Base-by-base conservation (phyloP, 2,329 filamentous ascomycete genomes). In the Neophaeococcomyces aloes region DNA sequence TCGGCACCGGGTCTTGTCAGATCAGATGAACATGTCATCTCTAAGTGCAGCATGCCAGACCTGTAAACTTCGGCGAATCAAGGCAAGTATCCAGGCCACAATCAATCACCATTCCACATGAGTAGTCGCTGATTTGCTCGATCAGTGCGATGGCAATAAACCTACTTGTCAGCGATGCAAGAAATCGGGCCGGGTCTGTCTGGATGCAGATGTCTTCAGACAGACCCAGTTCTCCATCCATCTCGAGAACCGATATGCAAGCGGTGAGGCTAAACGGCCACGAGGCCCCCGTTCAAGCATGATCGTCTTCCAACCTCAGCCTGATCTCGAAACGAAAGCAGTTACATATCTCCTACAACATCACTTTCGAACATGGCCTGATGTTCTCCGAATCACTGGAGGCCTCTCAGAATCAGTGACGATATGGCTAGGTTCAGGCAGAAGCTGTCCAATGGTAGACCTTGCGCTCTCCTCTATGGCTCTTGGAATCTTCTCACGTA, bases 251-350 rank as follows among this genome's bases (percentile, higher is more conserved):
- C 33, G 21, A 4, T 61, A 57, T 36, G 58, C 57, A 34, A 58
- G 54, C 31, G 59, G 59, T 3, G 37, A 51, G 25, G 45, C 17
- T n/a, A 60, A 60, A 38, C 56, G 59, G 2, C 59, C 59, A 13
- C 48, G 58, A 51, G 59, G 59, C n/a, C 59, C 59, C 30, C 58
- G 59, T 21, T 52, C 58, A 30, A 53, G 29, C 23, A n/a, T 52
- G 13, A 41, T 42, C 15, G 42, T 35, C 11, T 29, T 44, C 7
- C 51, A 42, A 42, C 45, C 51, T 8, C 29, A 45, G 4, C 29
- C 50, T 11, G 57, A 60, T 44, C 37, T 61, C 29, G 39, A 53
- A 37, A 53, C 54, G 8, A 46, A 46, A 38, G 58, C 58, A 4
- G 10, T 58, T 30, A 7, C n/a, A n/a, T n/a, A n/a, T n/a, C n/a